phyloP scores from a whole-genome alignment of 371 early-diverging fungal genomes.

The Apophysomyces ossiformis region DNA sequence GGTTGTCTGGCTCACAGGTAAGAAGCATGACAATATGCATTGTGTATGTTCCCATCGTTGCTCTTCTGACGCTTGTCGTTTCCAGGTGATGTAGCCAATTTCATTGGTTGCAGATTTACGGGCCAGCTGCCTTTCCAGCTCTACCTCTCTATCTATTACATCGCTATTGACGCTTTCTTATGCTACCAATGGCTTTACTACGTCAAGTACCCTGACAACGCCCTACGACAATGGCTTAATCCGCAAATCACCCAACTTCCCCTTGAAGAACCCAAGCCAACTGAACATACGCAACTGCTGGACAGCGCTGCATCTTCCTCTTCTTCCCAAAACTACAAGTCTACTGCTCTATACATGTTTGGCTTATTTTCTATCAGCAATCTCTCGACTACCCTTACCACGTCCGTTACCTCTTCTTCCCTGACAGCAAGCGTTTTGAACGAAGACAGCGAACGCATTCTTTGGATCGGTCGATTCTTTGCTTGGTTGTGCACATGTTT shows the following conservation, averaged over 20 bases:
- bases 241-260: conserved; percentile 7
- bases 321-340: conserved; percentile 4
- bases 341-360: conserved; percentile 1
- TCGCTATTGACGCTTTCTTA: conserved; percentile 42
- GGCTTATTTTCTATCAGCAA: not conserved
- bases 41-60: not conserved
- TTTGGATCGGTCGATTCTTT: conserved; percentile 62
- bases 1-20: conserved; percentile 66
- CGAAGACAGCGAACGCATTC: conserved; percentile 12
- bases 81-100: conserved; percentile 71
- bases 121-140: conserved; percentile 75
- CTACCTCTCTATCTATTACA: conserved; percentile 46
- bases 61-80: conserved; percentile 12
- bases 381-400: not conserved
- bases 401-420: not conserved
- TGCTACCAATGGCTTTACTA: conserved; percentile 54
- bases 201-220: conserved; percentile 41
- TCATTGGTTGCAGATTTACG: conserved; percentile 72
- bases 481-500: conserved; percentile 73
- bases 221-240: conserved; percentile 39
- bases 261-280: not conserved
- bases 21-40: conserved; percentile 7
- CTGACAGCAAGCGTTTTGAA: not conserved
- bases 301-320: not conserved
- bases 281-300: not conserved